Conservation (phyloP, 805 yeast genomes). For the Hanseniaspora occidentalis region DNA sequence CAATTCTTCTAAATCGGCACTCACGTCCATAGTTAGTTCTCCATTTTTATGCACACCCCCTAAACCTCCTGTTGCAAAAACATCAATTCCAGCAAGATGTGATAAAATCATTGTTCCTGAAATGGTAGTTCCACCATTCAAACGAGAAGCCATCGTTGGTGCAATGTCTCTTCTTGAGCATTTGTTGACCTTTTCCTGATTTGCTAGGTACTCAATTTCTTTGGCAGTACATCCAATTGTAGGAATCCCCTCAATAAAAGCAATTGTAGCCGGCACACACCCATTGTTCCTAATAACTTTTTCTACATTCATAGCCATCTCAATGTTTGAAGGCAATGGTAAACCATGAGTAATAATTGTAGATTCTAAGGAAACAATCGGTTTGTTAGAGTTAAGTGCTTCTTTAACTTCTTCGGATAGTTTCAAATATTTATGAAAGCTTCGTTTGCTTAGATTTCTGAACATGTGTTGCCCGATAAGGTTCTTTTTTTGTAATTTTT, state of each 20-base stretch:
- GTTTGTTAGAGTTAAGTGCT: constrained; percentile 44
- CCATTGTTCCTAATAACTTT: constrained; percentile 43
- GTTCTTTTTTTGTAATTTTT: too few relatives aligned
- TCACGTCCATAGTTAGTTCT: constrained; percentile 61
- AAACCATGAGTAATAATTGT: constrained; percentile 86
- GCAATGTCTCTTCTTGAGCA: constrained; percentile 76
- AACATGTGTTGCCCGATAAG: too few relatives aligned
- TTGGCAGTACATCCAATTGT: constrained; percentile 44
- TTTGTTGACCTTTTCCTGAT: constrained; percentile 31
- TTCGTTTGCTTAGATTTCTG: neutral
- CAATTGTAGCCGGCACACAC: constrained; percentile 77
- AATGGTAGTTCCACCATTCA: constrained; percentile 84
- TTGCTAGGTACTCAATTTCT: constrained; percentile 42
- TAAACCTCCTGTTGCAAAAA: constrained; percentile 87
- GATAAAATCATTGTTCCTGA: constrained; percentile 82
- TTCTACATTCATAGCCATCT: constrained; percentile 65
- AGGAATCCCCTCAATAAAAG: constrained; percentile 61
- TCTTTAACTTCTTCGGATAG: constrained; percentile 39
- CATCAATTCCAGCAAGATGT: constrained; percentile 59
- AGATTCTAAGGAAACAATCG: constrained; percentile 75
- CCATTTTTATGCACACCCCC: constrained; percentile 87
- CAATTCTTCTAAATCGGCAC: constrained; percentile 80
- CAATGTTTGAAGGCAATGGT: constrained; percentile 65
- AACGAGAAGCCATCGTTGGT: constrained; percentile 44
- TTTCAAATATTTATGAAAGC: constrained; percentile 6